Evolutionary conservation across 306 rosid species (phyloP).

Genomic region (Malus sylvestris): DNA sequence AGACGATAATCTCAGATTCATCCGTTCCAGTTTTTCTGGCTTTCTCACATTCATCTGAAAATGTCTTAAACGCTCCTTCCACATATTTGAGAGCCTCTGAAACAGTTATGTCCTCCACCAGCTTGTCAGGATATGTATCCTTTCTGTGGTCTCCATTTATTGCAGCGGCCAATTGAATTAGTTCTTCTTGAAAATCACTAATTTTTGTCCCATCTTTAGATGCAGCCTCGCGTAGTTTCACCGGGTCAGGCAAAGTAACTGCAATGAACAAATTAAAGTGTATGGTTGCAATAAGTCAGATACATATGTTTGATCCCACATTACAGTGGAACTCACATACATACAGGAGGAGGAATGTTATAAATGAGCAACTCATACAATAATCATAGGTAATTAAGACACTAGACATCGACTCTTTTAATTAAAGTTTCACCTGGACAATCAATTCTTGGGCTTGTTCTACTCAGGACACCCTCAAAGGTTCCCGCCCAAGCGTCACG

Average conservation of each 20-base stretch:
- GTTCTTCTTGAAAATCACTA: conserved; percentile 57
- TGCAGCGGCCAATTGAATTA: conserved; percentile 60
- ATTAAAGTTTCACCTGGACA: conserved; percentile 30
- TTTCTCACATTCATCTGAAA: conserved; percentile 47
- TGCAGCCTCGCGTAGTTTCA: conserved; percentile 36
- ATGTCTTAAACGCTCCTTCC: conserved; percentile 33
- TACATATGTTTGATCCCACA: too few relatives aligned
- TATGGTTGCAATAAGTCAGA: too few relatives aligned
- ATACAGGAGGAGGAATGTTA: too few relatives aligned
- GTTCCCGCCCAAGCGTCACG: conserved; percentile 49
- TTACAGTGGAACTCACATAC: too few relatives aligned
- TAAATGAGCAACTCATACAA: too few relatives aligned
- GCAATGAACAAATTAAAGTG: not conserved
- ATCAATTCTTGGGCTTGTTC: conserved; percentile 36
- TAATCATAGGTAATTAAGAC: too few relatives aligned
- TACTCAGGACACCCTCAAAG: conserved; percentile 31
- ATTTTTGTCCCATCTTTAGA: conserved; percentile 29
- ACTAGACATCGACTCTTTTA: too few relatives aligned
- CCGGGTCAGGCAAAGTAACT: conserved; percentile 42
- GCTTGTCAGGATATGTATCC: conserved; percentile 38
- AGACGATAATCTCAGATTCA: conserved; percentile 39
- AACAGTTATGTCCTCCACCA: conserved; percentile 45
- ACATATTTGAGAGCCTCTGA: conserved; percentile 39
- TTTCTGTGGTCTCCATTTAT: conserved; percentile 50
- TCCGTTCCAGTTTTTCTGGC: conserved; percentile 46